Evolutionary conservation across 768 basidiomycete species (phyloP), one percentile per base, ranked within the genome.

Genomic region (Lanmaoa pseudosensibilis): DNA sequence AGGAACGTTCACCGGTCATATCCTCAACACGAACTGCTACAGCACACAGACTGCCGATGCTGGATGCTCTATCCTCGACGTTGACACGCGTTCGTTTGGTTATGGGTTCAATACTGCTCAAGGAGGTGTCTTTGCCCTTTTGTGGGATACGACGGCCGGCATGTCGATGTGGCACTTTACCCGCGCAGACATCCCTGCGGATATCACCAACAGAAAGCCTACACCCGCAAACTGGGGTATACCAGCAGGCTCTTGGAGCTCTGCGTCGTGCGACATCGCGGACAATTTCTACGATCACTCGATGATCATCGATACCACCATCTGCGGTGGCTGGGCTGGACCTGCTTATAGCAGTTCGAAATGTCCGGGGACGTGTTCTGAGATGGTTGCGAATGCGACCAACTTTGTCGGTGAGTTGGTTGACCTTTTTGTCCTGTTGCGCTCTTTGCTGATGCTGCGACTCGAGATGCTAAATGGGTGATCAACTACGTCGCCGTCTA

Each of bases 101-200:
- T 43, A 54, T 13, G 68, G 64, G 25, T 73, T 73, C 40, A 73
- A 73, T 60, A 16, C 55, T 18, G 63, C 65, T 2, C 69, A 63
- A 0, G 84, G 84, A 19, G 84, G 84, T 39, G 81, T 85, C n/a
- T 85, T 73, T 58, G 84, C 79, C 0, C 75, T 84, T 51, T 61
- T 79, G n/a, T 85, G 84, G 80, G 75, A 83, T 43, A 52, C 50
- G 25, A 23, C 45, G 4, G 52, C 58, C 0, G 83, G 82, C 8
- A 83, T 86, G 69, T 78, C 70, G 32, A 70, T 83, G 32, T 86
- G 83, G 83, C 75, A 74, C 56, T 86, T 86, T 68, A 46, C 78
- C 10, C 76, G 85, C n/a, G 55, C 49, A 18, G 62, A 73, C 2
- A 79, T 86, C 32, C 85, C 84, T 5, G 57, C 56, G 6, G 82